These are phyloP conservation scores for Nicotiana noctiflora DNA, from an alignment of 257 asterid genomes.

Conservation along the genomic window DNA sequence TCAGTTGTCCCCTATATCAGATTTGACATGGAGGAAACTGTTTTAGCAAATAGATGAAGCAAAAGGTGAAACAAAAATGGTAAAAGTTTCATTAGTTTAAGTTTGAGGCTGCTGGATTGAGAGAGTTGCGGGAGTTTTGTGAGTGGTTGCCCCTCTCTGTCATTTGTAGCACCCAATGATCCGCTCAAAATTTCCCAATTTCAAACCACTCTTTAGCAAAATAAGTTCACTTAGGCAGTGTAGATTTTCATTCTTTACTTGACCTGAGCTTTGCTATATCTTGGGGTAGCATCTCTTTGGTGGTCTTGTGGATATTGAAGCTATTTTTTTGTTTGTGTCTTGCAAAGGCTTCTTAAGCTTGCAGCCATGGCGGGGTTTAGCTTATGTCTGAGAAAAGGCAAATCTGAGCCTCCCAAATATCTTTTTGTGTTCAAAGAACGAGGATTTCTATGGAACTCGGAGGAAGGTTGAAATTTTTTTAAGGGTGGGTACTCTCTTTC, in stretches of 20 bases:
- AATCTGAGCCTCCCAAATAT: neutral
- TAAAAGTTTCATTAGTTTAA: neutral
- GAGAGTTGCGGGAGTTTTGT: neutral
- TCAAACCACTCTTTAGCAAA: too few relatives aligned
- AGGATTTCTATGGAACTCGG: conserved; percentile 6
- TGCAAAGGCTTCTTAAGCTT: neutral
- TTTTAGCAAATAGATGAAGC: neutral
- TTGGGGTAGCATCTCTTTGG: neutral
- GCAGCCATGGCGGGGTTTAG: neutral
- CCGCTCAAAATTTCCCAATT: too few relatives aligned
- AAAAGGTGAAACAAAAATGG: too few relatives aligned
- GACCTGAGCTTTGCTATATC: neutral
- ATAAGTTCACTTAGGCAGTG: too few relatives aligned
- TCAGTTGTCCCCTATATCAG: neutral
- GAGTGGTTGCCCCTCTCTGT: too few relatives aligned
- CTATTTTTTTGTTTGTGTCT: neutral
- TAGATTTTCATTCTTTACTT: neutral
- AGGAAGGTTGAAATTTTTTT: neutral
- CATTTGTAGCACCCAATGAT: too few relatives aligned
- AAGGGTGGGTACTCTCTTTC: neutral
- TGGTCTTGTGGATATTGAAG: neutral
- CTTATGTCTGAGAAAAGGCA: too few relatives aligned
- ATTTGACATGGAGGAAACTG: neutral
- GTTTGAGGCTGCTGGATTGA: neutral
- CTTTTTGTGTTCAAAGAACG: conserved; percentile 2